Base-by-base conservation (phyloP, 805 yeast genomes). In the Myxozyma neglecta region DNA sequence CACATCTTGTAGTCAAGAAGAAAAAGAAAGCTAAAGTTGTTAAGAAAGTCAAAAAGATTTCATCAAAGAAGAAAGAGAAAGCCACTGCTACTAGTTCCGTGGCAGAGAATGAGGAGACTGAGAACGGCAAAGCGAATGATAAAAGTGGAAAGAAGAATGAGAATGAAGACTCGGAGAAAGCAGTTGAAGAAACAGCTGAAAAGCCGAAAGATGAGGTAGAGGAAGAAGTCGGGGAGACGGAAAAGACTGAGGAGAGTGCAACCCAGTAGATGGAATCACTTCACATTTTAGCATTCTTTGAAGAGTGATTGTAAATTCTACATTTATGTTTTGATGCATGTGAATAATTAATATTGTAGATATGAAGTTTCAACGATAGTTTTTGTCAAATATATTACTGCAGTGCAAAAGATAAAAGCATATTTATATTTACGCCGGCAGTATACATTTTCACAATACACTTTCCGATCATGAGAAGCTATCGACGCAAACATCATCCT, bases 21-120 rank as follows among this genome's bases (percentile, higher is more conserved):
- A 59, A 59, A 61, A 64, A 63, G 64, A 55, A 49, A 18, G 63
- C 60, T 2, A 64, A 61, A 49, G 53, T 49, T n/a, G 63, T 54
- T 7, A 64, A 61, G 53, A 61, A 56, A 55, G 59, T 46, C 9
- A 62, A 62, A 24, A 24, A 24, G 63, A 61, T 52, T 39, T 53
- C 57, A 8, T 29, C 54, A 34, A 53, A 57, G 53, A 53, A 61
- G 52, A 37, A 55, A 43, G 50, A 59, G 47, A 50, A 51, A 42
- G 44, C 40, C n/a, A 24, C 13, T 5, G 50, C n/a, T 8, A 40
- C 40, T 3, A 16, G 10, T 16, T 37, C 6, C 3, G 47, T 48
- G 43, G 40, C 35, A 6, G 20, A 47, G 8, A 52, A 43, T 11
- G 51, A 37, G 53, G 49, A 29, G 47, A 45, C 47, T 51, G 32